phyloP scores from a whole-genome alignment of 2,329 filamentous ascomycete species.

The Beauveria brongniartii region DNA sequence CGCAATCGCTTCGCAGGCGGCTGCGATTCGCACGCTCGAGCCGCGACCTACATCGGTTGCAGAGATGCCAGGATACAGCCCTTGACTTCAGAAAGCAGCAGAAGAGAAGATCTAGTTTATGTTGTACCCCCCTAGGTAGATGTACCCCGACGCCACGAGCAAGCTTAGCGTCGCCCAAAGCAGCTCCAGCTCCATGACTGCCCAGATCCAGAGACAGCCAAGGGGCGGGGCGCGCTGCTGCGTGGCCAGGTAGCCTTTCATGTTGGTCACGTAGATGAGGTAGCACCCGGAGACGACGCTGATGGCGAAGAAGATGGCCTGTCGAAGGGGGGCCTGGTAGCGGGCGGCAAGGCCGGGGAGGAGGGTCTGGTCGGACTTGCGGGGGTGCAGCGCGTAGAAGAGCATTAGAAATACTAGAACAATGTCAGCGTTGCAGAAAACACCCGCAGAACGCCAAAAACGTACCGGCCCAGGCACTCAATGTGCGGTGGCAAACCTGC shows the following conservation, averaged over 20 bases:
- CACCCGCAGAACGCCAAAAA: background rate
- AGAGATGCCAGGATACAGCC: background rate
- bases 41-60: background rate
- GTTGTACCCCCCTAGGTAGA: conserved; percentile 42
- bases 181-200: conserved; percentile 77
- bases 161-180: conserved; percentile 53
- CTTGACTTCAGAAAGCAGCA: background rate
- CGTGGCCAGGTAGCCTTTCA: conserved; percentile 71
- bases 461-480: conserved; percentile 46
- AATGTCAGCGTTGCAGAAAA: conserved; percentile 28
- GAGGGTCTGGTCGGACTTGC: conserved; percentile 39
- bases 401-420: conserved; percentile 36
- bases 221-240: conserved; percentile 90
- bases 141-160: conserved; percentile 33
- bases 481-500: conserved; percentile 43
- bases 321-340: conserved; percentile 42
- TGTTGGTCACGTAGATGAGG: conserved; percentile 74
- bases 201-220: conserved; percentile 89
- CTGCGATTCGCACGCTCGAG: background rate
- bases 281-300: conserved; percentile 63
- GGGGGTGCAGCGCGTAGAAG: conserved; percentile 49
- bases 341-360: conserved; percentile 40
- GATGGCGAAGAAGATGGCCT: conserved; percentile 54
- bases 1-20: background rate
- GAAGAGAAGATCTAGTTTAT: conserved; percentile 22